Evolutionary conservation across 352 stramenopile genomes (phyloP), one percentile per base, ranked within the genome.

Genomic region (Pythium aquatile): DNA sequence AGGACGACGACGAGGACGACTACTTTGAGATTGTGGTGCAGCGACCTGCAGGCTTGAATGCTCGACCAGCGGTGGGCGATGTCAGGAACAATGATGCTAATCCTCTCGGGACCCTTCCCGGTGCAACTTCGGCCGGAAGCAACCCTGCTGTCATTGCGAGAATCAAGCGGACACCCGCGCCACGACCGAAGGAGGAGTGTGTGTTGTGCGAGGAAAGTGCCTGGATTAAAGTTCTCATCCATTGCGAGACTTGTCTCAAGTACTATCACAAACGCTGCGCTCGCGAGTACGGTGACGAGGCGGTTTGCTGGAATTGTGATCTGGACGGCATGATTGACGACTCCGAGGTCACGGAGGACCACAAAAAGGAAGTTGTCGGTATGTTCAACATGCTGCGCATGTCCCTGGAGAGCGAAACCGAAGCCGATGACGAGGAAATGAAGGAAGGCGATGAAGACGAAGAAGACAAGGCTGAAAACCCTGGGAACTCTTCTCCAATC

Each of bases 231-330:
- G 72, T 57, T 14, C 63, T 90, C 46, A 67, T 77, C 13, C 69
- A 70, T 17, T 92, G 83, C 14, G 46, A 55, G 4, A 74, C 68
- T 2, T 92, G 83, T 61, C 72, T 55, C 2, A 84, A 85, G 55
- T 92, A 87, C 57, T 91, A 89, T 55, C 85, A 93, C 67, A 86
- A 75, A 52, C 75, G 74, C 16, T 93, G 85, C 56, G 83, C 85
- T 2, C 81, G 72, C 29, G 81, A 91, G 39, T 89, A 87, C 46
- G 84, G 84, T 7, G 79, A 90, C 51, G 81, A 87, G 24, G 83
- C 66, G 8, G 61, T 82, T 13, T 93, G 85, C 68, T 93, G 83
- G 81, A 86, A 88, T 29, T 93, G 85, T 54, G 81, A 91, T 57
- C 66, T 87, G 44, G 76, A 85, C 32, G 79, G 73, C 8, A 79